Base-by-base conservation (phyloP, 1,284 basidiomycete genomes). In the Tylopilus sp. region DNA sequence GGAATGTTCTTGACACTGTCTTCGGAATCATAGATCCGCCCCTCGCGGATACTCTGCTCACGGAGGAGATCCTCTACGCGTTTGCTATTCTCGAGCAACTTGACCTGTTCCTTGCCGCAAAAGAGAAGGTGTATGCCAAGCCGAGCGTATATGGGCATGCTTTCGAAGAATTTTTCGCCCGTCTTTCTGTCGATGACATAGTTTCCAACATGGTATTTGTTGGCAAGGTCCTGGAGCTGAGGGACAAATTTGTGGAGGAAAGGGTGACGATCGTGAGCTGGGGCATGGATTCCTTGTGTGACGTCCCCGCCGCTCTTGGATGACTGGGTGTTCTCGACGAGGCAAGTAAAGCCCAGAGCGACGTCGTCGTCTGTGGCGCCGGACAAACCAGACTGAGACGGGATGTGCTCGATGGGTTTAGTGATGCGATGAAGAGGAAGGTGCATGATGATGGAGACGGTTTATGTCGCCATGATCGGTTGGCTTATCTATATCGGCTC, bases 101-200 rank as follows among this genome's bases (percentile, higher is more conserved):
- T 77, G 37, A 72, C 69, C 62, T 79, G 78, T 48, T 70, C 71
- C 31, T 68, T 73, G 1, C 82, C 83, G 48, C 81, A 79, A 63
- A 89, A 91, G 26, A 91, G 68, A n/a, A 91, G 72, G 53, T 90
- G 87, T 82, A 91, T 91, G 4, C 89, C 89, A 5, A 77, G 58
- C 4, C 63, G 66, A 21, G 80, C 78, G 68, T 89, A 91, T 30
- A 91, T 74, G 1, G 87, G 87, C 89, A 92, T 92, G 46, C 77
- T 79, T 69, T 92, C 89, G 53, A 90, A 90, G 55, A 85, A 74
- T 60, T 76, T 75, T 64, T 82, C 74, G 2, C 77, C 78, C 0
- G 81, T 78, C 8, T 69, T 67, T 16, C 88, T 74, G 38, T 86
- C 74, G 25, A 78, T 67, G 23, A 88, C 84, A 61, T 72, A 89